Base-by-base conservation (phyloP, 495 filamentous ascomycete genomes). In the Hypoxylon lienhwacheense region DNA sequence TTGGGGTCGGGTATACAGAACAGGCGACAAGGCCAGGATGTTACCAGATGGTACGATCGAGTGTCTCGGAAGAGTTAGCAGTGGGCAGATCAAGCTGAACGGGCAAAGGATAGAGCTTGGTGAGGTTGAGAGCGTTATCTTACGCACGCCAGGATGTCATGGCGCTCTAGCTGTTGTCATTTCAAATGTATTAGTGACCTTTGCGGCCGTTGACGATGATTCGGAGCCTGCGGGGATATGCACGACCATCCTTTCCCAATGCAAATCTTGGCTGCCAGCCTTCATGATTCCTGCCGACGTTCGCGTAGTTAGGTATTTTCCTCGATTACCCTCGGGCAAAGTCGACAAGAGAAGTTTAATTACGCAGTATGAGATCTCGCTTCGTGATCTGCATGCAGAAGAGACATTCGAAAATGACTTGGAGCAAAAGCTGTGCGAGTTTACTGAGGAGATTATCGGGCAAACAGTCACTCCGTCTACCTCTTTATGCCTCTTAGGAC, bases 31-130 rank as follows among this genome's bases (percentile, higher is more conserved):
- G 54, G 92, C 87, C 0, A 75, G 83, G 11, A 78, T 91, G 26
- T 70, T 84, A 5, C 69, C 77, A 0, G 80, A 85, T 31, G 90
- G 90, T 1, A 77, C 77, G 0, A 73, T 96, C 1, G 88, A 96
- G 56, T 93, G 88, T 63, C 79, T 91, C 2, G 92, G 92, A 3
- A 84, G 92, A 29, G 85, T 96, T 8, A 76, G 78, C 0, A 79
- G 78, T 14, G 87, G 88, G 2, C 90, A 95, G 64, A 81, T 95
- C 11, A 95, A 95, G 62, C 71, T 95, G 4, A 77, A 87, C 16
- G 90, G 90, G 1, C 90, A 92, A 64, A 73, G 90, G 36, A 76
- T 95, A 20, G 90, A 95, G 59, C 81, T 95, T 1, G 89, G 88
- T 1, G 90, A 95, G 63, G 77, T 93, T 8, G 90, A 95, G 60